phyloP scores from a whole-genome alignment of 2,329 filamentous ascomycete species.

The Cordyceps militaris region DNA sequence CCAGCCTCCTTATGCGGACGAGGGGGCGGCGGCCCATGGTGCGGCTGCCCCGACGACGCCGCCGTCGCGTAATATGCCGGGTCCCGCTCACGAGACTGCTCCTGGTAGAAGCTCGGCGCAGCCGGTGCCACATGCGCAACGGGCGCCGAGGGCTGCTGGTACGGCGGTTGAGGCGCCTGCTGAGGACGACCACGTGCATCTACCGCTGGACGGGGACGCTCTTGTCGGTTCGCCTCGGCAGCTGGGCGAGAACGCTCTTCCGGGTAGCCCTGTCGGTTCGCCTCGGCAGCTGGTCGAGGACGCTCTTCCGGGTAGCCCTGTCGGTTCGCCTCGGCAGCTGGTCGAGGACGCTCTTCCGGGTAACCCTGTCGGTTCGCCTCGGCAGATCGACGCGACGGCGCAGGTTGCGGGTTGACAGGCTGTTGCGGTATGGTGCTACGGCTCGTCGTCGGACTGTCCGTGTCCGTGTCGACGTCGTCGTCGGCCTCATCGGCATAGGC shows the following conservation, averaged over 20 bases:
- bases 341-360: slow-evolving; percentile 20
- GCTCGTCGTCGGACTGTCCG: slow-evolving; percentile 21
- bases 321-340: slow-evolving; percentile 16
- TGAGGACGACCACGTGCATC: background rate
- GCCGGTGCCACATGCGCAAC: background rate
- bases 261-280: too few relatives aligned
- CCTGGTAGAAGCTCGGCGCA: background rate
- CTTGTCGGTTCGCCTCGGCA: too few relatives aligned
- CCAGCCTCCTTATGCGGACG: slow-evolving; percentile 31
- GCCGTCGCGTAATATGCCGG: slow-evolving; percentile 20
- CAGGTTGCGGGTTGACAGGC: slow-evolving; percentile 11
- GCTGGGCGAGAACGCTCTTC: too few relatives aligned
- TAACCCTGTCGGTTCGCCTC: slow-evolving; percentile 19
- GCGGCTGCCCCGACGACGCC: slow-evolving; percentile 15
- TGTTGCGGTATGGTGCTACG: slow-evolving; percentile 14
- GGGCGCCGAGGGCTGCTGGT: slow-evolving; percentile 15
- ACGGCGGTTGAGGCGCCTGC: slow-evolving; percentile 14
- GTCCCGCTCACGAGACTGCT: slow-evolving; percentile 23
- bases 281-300: too few relatives aligned
- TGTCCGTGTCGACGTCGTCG: slow-evolving; percentile 25
- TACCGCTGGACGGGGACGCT: background rate
- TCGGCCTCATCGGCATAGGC: slow-evolving; percentile 31
- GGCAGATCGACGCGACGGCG: background rate
- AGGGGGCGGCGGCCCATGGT: slow-evolving; percentile 26
- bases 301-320: slow-evolving; percentile 16